These are phyloP conservation scores for Lepidium didymum DNA, from an alignment of 345 rosid genomes.

Conservation along the genomic window DNA sequence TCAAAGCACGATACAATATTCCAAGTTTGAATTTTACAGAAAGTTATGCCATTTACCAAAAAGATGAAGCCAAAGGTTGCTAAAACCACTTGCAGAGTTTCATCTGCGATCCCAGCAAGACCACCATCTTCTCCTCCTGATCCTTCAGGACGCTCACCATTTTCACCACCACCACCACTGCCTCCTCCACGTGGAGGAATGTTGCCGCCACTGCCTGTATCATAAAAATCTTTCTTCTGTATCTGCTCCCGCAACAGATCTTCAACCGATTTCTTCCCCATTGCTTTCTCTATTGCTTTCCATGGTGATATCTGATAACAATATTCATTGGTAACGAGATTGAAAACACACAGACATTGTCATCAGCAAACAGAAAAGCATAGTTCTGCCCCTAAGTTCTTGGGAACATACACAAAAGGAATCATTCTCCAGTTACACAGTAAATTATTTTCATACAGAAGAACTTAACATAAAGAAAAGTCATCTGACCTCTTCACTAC, in stretches of 20 bases:
- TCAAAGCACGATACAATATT: neutral
- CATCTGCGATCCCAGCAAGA: constrained; percentile 41
- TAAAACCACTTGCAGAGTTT: constrained; percentile 56
- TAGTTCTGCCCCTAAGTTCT: neutral
- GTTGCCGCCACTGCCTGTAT: constrained; percentile 39
- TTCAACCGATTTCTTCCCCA: constrained; percentile 51
- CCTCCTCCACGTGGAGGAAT: constrained; percentile 42
- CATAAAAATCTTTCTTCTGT: constrained; percentile 44
- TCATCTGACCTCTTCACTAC: constrained; percentile 36
- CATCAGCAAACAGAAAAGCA: neutral
- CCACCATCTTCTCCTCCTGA: constrained; percentile 46
- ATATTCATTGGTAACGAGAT: neutral
- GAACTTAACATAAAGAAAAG: neutral
- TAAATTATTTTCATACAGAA: neutral
- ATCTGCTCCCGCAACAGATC: constrained; percentile 61
- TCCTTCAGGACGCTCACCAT: constrained; percentile 33
- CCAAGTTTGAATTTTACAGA: neutral
- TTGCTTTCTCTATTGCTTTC: constrained; percentile 52
- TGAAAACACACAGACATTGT: neutral
- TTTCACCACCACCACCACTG: constrained; percentile 29
- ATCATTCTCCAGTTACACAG: neutral
- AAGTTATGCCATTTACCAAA: constrained; percentile 35
- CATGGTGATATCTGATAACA: constrained; percentile 46
- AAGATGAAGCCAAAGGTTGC: constrained; percentile 59
- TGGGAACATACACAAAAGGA: too few species aligned